Evolutionary conservation across 805 yeast species (phyloP).

Genomic region (Spathaspora hagerdaliae): DNA sequence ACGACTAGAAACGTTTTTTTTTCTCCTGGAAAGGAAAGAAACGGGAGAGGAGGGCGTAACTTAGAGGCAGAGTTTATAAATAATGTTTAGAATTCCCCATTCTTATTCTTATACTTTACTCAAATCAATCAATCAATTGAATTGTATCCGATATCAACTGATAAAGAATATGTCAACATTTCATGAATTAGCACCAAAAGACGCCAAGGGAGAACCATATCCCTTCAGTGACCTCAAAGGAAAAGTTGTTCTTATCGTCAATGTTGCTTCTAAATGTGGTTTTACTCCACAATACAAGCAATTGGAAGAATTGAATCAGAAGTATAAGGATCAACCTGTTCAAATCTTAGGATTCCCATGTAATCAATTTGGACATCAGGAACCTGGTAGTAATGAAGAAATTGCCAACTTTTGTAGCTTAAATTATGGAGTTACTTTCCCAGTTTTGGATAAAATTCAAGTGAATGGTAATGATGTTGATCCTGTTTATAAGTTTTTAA

Average conservation of each 20-base stretch:
- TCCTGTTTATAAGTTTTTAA: constrained; percentile 76
- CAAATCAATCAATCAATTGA: too few species aligned
- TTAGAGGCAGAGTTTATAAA: too few species aligned
- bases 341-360: constrained; percentile 43
- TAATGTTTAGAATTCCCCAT: too few species aligned
- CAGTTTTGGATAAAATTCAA: constrained; percentile 78
- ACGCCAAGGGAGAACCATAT: constrained; percentile 34
- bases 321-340: constrained; percentile 32
- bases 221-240: constrained; percentile 38
- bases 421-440: constrained; percentile 91
- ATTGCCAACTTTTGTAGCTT: constrained; percentile 68
- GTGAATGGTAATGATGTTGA: constrained; percentile 84
- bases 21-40: too few species aligned
- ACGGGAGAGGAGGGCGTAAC: too few species aligned
- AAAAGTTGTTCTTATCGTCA: constrained; percentile 45
- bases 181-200: constrained; percentile 38
- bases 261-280: constrained; percentile 43
- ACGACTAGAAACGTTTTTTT: too few species aligned
- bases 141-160: too few species aligned
- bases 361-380: constrained; percentile 42
- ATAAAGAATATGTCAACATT: constrained; percentile 22
- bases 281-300: constrained; percentile 41
- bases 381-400: constrained; percentile 47
- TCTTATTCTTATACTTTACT: too few species aligned
- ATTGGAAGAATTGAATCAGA: constrained; percentile 39